A percentile compares a stretch with the other conserved stretches of the same genome.
Conservation (phyloP, 208 protist genomes). For the Trypanosoma mega region DNA sequence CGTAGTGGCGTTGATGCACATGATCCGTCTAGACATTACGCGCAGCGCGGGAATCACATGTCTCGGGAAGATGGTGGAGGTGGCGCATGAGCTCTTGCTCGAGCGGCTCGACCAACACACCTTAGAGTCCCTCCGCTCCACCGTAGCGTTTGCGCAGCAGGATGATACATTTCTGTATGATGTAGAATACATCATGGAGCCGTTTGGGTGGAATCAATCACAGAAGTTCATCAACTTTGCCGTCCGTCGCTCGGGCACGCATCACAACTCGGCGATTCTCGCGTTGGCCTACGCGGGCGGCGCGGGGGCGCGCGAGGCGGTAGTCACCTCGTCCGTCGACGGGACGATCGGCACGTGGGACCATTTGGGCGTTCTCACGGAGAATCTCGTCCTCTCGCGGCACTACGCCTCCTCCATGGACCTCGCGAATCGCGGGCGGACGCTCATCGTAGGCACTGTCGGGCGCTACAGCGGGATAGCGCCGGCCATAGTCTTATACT, state of each 20-base stretch:
- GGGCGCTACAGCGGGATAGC: slow-evolving; percentile 40
- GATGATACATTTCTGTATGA: slow-evolving; percentile 86
- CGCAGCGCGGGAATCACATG: slow-evolving; percentile 83
- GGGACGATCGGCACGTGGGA: slow-evolving; percentile 86
- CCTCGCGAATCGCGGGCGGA: slow-evolving; percentile 65
- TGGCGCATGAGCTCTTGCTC: slow-evolving; percentile 56
- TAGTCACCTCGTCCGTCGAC: slow-evolving; percentile 84
- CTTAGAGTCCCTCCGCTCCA: slow-evolving; percentile 45
- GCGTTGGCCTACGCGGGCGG: slow-evolving; percentile 64
- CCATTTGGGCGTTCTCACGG: slow-evolving; percentile 51
- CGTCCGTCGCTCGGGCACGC: slow-evolving; percentile 42
- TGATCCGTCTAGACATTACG: slow-evolving; percentile 72
- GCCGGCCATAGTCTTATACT: slow-evolving; percentile 81
- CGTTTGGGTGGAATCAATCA: slow-evolving; percentile 69
- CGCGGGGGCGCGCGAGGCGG: slow-evolving; percentile 50
- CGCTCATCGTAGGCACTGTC: slow-evolving; percentile 75
- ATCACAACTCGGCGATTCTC: slow-evolving; percentile 72
- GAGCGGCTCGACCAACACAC: slow-evolving; percentile 49
- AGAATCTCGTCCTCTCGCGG: slow-evolving; percentile 72
- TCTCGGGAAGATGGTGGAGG: slow-evolving; percentile 83
- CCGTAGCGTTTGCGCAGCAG: slow-evolving; percentile 60
- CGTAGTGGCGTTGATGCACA: slow-evolving; percentile 51
- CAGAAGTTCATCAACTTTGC: slow-evolving; percentile 58
- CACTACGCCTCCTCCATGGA: slow-evolving; percentile 88
- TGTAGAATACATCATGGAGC: slow-evolving; percentile 87